These are phyloP conservation scores for Flaveria ramosissima DNA, from an alignment of 129 eudicot genomes.

Conservation along the genomic window DNA sequence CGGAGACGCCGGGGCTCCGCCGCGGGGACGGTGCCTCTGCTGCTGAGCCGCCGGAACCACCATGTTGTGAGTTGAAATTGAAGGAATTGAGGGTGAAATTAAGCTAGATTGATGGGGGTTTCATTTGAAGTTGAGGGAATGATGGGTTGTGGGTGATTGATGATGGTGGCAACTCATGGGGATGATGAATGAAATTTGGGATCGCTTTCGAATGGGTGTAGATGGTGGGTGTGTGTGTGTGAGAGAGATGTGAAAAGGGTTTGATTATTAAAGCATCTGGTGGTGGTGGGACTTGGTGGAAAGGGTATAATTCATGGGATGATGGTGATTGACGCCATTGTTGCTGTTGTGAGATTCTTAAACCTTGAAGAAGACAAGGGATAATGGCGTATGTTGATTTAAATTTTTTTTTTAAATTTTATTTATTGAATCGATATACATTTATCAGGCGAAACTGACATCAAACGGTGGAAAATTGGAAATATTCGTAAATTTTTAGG, in stretches of 20 bases:
- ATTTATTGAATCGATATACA: too few relatives aligned
- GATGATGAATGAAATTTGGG: neutral
- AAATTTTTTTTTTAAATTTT: too few relatives aligned
- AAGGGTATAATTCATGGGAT: constrained; percentile 27
- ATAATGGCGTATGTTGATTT: neutral
- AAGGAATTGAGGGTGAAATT: too few relatives aligned
- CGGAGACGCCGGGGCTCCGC: constrained; percentile 4
- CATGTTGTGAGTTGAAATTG: constrained; percentile 15
- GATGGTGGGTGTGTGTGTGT: constrained; percentile 8
- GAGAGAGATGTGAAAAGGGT: neutral
- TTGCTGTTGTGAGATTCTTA: constrained; percentile 24
- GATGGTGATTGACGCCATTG: constrained; percentile 31
- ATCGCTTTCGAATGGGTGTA: neutral
- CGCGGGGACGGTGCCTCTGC: constrained; percentile 30
- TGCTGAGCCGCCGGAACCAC: constrained; percentile 46
- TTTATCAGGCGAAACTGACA: too few relatives aligned
- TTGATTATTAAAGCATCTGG: constrained; percentile 11
- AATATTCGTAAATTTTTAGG: too few relatives aligned
- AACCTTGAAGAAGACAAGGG: neutral
- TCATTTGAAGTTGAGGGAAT: too few relatives aligned
- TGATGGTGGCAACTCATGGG: neutral
- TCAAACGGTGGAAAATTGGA: too few relatives aligned
- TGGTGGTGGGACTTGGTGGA: constrained; percentile 32
- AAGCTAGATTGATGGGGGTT: too few relatives aligned
- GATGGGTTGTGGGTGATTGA: neutral